phyloP scores from a whole-genome alignment of 169 alveolate species.

The Plasmodium coatneyi region DNA sequence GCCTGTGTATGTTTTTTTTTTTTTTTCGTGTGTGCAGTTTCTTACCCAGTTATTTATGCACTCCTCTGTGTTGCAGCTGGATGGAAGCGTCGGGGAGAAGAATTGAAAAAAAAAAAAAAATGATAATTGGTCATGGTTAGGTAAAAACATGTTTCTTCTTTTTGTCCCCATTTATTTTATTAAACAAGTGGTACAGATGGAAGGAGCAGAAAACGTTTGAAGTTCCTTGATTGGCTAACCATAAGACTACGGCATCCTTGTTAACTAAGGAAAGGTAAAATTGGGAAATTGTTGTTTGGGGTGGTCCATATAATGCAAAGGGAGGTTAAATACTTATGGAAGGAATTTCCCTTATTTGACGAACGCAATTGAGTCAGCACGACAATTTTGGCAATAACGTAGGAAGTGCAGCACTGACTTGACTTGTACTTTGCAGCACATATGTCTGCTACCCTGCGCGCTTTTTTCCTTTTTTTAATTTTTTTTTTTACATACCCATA shows the following conservation, averaged over 20 bases:
- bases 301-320: not conserved
- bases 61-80: conserved; percentile 52
- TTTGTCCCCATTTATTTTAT: not conserved
- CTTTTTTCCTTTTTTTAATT: not conserved
- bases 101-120: not conserved
- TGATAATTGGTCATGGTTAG: not conserved
- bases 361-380: not conserved
- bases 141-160: not conserved
- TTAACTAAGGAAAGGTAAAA: conserved; percentile 26
- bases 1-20: not conserved
- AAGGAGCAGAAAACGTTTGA: not conserved
- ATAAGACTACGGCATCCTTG: conserved; percentile 48
- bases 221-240: conserved; percentile 8
- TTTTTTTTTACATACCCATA: conserved; percentile 8
- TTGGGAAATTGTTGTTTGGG: not conserved
- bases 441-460: not conserved
- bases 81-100: not conserved
- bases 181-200: not conserved
- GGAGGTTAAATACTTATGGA: not conserved
- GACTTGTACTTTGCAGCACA: not conserved
- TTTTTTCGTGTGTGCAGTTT: not conserved
- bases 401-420: not conserved
- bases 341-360: not conserved
- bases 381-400: not conserved
- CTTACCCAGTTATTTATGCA: conserved; percentile 67